Base-by-base conservation (phyloP, 768 basidiomycete genomes). In the Podaxis sp. region DNA sequence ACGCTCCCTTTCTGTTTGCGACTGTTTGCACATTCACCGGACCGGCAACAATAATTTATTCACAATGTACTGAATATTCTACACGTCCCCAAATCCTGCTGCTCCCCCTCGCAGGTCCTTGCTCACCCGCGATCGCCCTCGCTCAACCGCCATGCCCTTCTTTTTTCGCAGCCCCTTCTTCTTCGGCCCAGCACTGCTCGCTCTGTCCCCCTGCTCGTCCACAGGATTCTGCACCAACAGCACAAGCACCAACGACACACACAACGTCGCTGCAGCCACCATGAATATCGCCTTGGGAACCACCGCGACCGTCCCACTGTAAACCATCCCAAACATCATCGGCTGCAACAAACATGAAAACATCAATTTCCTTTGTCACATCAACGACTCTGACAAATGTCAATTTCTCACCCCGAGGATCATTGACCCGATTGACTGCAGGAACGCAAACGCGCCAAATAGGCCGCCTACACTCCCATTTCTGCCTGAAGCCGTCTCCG, bases 211-310 rank as follows among this genome's bases (percentile, higher is more conserved):
- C 9, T 50, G 19, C 40, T 61, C 60, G 15, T 67, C 66, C 6
- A 77, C 73, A 7, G 82, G 82, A 37, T 77, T 81, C 53, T 76
- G 70, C 38, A 82, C 77, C 27, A 79, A 67, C 64, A 78, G 60
- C 59, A 79, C 64, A 59, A 80, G 69, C 37, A 70, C 41, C 19
- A 82, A 61, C 36, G 79, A 72, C 36, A 72, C 68, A 36, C 77
- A 64, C 61, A 88, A 73, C 43, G 92, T 76, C 7, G 74, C 78
- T 2, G 77, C 81, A 15, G 86, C 88, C 8, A 79, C 71, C 17
- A 74, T 78, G 67, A 93, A 94, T 51, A 93, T 83, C 3, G 88
- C 80, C 75, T 87, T 89, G 22, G 91, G 91, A 67, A 77, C 89
- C 5, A 71, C 76, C 2, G 83, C 87, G 24, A 91, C 89, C 0